Evolutionary conservation across 495 filamentous ascomycete genomes (phyloP).

Genomic region (Trypethelium eluteriae): DNA sequence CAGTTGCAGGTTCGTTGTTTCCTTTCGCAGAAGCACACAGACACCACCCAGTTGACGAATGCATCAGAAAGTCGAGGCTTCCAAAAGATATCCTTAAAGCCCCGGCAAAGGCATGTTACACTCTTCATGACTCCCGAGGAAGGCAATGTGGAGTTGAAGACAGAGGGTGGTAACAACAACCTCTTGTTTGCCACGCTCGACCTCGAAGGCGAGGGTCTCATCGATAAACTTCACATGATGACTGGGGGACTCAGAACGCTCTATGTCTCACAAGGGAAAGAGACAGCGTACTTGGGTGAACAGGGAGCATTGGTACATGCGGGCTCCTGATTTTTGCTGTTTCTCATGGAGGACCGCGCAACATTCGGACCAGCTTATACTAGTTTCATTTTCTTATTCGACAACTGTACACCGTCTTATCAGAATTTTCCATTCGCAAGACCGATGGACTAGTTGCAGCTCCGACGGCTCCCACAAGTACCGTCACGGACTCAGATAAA

Average conservation of each 20-base stretch:
- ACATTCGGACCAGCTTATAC: too few relatives aligned
- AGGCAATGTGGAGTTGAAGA: neutral
- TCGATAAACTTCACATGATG: neutral
- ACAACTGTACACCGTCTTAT: too few relatives aligned
- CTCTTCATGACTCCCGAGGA: neutral
- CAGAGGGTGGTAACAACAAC: neutral
- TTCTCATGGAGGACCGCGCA: too few relatives aligned
- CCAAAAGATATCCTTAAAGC: neutral
- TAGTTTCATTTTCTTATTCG: too few relatives aligned
- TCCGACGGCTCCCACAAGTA: too few relatives aligned
- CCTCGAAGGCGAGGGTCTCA: neutral
- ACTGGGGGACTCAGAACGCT: neutral
- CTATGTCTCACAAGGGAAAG: neutral
- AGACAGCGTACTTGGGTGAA: too few relatives aligned
- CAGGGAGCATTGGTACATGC: too few relatives aligned
- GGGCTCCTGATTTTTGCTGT: too few relatives aligned
- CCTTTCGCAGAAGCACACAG: neutral
- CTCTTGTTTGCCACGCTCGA: neutral
- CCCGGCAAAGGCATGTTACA: conserved; percentile 2
- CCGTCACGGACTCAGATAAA: too few relatives aligned
- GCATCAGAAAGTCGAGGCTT: neutral
- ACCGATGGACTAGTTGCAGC: too few relatives aligned
- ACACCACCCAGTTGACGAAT: neutral
- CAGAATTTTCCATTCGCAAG: too few relatives aligned
- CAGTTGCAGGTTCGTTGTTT: neutral